Percentiles rank a stretch among this genome's conserved stretches.
phyloP scores from a whole-genome alignment of 2,329 filamentous ascomycete genomes.

The Fusarium stilboides region DNA sequence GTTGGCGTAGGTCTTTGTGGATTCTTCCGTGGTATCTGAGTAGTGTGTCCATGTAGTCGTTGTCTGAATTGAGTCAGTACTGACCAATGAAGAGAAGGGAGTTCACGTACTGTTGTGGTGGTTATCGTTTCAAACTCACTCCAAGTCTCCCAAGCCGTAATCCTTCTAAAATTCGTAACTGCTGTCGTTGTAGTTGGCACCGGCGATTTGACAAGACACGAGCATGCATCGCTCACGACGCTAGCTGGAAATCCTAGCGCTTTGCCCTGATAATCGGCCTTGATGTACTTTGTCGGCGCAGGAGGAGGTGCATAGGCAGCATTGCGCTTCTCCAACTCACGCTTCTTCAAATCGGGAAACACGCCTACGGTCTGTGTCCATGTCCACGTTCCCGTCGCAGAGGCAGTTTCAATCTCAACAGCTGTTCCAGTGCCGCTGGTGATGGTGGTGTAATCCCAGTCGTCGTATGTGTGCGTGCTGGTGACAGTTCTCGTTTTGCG shows the following conservation, averaged over 20 bases:
- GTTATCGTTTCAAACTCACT: neutral
- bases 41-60: neutral
- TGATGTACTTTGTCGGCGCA: neutral
- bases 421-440: neutral
- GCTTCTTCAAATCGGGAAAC: slow-evolving; percentile 6
- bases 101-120: neutral
- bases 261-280: slow-evolving; percentile 6
- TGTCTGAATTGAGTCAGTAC: neutral
- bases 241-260: neutral
- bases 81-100: no score
- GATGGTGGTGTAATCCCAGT: neutral
- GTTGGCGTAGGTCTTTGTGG: slow-evolving; percentile 14
- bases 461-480: neutral
- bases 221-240: slow-evolving; percentile 12
- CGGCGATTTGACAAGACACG: slow-evolving; percentile 15
- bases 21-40: neutral
- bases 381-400: neutral
- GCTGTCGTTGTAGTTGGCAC: neutral
- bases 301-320: slow-evolving; percentile 2
- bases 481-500: neutral
- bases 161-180: neutral
- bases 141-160: neutral
- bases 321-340: neutral
- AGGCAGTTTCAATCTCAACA: neutral
- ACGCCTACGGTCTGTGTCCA: slow-evolving; percentile 2